Percentiles rank a stretch among this genome's conserved stretches.
Evolutionary conservation across 31 red algal species (phyloP).

Genomic region (Odonthalia washingtoniensis): DNA sequence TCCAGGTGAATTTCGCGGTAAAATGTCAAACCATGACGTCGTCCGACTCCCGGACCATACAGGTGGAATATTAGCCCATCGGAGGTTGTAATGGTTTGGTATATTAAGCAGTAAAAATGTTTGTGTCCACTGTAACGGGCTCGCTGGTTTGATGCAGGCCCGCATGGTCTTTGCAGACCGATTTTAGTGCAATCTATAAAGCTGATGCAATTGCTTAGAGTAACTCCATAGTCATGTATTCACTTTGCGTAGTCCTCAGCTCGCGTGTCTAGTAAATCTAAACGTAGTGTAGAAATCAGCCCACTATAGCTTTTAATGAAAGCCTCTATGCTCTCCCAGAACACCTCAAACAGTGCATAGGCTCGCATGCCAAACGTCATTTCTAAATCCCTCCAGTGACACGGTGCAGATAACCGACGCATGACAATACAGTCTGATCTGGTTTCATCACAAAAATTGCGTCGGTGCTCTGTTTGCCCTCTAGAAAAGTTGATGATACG

Average conservation of each 20-base stretch:
- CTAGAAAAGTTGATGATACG: no score
- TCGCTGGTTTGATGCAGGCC: not conserved
- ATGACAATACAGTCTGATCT: no score
- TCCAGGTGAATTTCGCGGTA: not conserved
- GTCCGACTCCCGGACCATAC: not conserved
- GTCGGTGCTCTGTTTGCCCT: no score
- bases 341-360: not conserved
- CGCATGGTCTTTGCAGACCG: not conserved
- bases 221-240: not conserved
- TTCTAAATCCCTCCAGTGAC: constrained; percentile 5
- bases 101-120: constrained; percentile 6
- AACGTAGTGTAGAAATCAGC: no score
- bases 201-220: not conserved
- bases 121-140: not conserved
- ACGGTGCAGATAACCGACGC: no score
- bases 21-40: not conserved
- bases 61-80: not conserved
- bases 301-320: no score
- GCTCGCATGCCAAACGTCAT: not conserved
- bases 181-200: constrained; percentile 40
- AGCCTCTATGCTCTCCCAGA: no score
- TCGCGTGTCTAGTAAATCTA: no score
- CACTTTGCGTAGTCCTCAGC: not conserved
- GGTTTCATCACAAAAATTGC: no score
- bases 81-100: constrained; percentile 1